Base-by-base conservation (phyloP, 1,139 yeast genomes). In the Arxiozyma heterogenica region DNA sequence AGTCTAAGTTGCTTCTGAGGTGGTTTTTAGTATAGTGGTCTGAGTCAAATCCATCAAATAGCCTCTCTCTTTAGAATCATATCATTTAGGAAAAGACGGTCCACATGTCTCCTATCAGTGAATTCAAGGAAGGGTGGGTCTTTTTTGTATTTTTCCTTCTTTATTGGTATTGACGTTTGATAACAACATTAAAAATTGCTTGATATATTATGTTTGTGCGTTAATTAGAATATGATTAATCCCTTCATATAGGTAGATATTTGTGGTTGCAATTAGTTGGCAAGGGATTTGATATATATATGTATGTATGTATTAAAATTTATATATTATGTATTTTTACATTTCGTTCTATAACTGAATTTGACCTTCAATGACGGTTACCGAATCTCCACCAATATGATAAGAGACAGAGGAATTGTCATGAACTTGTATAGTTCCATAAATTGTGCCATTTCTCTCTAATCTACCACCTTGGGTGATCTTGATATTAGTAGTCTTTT, bases 381-480 rank as follows among this genome's bases (percentile, higher is more conserved):
- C 51, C 3, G 75, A 72, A 41, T 66, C 53, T 8, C 79, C 78
- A 43, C 70, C 69, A 39, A 69, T 65, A 39, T 57, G 60, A 50
- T 64, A 62, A 34, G 59, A 53, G 4, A 52, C 54, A 1, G 50
- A 54, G 4, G 56, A 61, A 8, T 52, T 57, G 27, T 58, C 58
- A 4, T 57, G 57, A 12, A 65, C 55, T 0, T 51, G 53, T 15
- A 71, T 59, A 1, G 46, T 50, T 3, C 70, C 71, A 8, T 43
- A 50, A 21, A 73, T 57, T 5, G 59, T 58, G 17, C 77, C 78
- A 54, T 71, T 67, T 62, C 77, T 68, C 3, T 61, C 60, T 6
- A 75, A 51, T 49, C 68, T 64, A 41, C 70, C 63, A 48, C 79
- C 78, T 60, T 74, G 76, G 30, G 66, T 65, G 43, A 73, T 65